Conservation (phyloP, 1,284 basidiomycete species). For the Mycosarcoma mackinlayi region DNA sequence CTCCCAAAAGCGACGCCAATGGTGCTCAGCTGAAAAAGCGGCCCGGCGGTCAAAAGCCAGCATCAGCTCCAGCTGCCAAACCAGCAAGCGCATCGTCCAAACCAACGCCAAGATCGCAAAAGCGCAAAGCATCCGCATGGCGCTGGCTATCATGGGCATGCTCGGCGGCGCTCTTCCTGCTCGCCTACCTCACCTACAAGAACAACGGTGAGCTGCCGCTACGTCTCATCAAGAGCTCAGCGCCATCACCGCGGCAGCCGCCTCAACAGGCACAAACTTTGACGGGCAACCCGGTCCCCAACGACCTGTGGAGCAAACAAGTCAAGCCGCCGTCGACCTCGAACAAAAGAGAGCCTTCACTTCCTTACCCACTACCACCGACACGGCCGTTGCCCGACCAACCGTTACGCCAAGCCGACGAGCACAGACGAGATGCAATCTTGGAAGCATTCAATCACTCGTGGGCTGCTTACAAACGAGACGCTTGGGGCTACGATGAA, state of each 20-base stretch:
- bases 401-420: conserved; percentile 48
- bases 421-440: conserved; percentile 47
- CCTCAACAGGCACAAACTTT: neutral
- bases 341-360: conserved; percentile 19
- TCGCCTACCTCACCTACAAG: conserved; percentile 27
- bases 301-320: conserved; percentile 4
- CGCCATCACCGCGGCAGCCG: neutral
- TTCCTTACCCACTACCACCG: conserved; percentile 47
- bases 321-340: neutral
- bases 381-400: conserved; percentile 40
- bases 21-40: conserved; percentile 19
- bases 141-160: conserved; percentile 19
- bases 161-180: conserved; percentile 28
- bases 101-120: neutral
- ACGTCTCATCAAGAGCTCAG: conserved; percentile 1
- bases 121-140: conserved; percentile 7
- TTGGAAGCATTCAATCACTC: conserved; percentile 60
- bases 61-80: neutral
- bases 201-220: conserved; percentile 27
- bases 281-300: neutral
- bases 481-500: conserved; percentile 67
- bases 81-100: neutral
- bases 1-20: neutral
- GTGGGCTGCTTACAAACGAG: conserved; percentile 61
- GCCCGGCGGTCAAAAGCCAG: neutral